Conservation (phyloP, 257 asterid species). For the Jacaranda copaia region DNA sequence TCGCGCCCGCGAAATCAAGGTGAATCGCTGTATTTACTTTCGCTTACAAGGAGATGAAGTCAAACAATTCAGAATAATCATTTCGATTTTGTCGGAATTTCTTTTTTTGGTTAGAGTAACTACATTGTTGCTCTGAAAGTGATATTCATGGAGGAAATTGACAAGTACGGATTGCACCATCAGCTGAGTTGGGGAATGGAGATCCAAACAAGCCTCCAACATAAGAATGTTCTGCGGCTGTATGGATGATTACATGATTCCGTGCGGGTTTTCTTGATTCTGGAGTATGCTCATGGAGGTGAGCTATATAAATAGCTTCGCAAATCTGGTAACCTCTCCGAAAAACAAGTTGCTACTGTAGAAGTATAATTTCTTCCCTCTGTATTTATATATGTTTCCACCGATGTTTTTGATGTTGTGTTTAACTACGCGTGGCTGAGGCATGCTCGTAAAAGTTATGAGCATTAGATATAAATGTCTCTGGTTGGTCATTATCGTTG, state of each 20-base stretch:
- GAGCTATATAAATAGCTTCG: constrained; percentile 84
- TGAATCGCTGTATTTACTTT: constrained; percentile 2
- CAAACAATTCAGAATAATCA: neutral
- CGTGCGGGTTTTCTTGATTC: constrained; percentile 46
- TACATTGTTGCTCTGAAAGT: constrained; percentile 87
- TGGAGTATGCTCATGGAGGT: constrained; percentile 91
- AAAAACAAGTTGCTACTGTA: constrained; percentile 85
- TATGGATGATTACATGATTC: constrained; percentile 91
- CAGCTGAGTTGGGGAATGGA: constrained; percentile 93
- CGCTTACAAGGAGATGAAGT: neutral
- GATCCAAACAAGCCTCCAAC: constrained; percentile 78
- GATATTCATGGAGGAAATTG: constrained; percentile 83
- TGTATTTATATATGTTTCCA: neutral
- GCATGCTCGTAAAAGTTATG: too few relatives aligned
- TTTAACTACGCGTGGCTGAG: neutral
- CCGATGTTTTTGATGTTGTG: neutral
- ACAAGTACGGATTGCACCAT: constrained; percentile 74
- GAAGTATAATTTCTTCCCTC: neutral
- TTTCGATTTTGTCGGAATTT: neutral
- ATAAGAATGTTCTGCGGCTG: constrained; percentile 66
- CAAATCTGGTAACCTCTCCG: constrained; percentile 63
- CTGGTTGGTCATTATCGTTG: too few relatives aligned
- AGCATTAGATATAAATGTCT: too few relatives aligned
- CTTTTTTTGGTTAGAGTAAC: constrained; percentile 54
- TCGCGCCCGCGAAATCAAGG: constrained; percentile 93